Base-by-base conservation (phyloP, 2,329 filamentous ascomycete species). In the Microdochium trichocladiopsis region DNA sequence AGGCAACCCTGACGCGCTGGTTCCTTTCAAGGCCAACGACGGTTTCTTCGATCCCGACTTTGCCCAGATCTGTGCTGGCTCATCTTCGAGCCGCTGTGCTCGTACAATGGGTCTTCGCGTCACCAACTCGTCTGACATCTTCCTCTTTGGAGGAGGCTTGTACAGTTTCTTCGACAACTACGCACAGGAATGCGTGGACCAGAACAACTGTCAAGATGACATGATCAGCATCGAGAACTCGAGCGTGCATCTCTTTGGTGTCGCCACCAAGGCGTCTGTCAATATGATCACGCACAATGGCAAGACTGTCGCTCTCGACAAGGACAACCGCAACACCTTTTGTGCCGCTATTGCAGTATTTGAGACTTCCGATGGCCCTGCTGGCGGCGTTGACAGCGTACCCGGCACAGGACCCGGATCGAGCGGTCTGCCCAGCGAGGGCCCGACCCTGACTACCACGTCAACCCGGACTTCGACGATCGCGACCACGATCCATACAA, bases 141-240 rank as follows among this genome's bases (percentile, higher is more conserved):
- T 79, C 63, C 70, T 91, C 61, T 89, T 85, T 63, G 88, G 88
- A 47, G 86, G 81, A 4, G 88, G 88, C 24, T 71, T 92, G 54
- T 93, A 93, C 77, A 86, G 79, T 58, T 93, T 93, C 79, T 93
- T 90, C 63, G 81, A 93, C 67, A 90, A 91, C 75, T 93, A 93
- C 70, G 73, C 71, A 36, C 86, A 91, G 69, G 74, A 76, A 18
- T 94, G 89, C 61, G 77, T 92, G 16, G 67, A 70, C 36, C 76
- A 76, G 10, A 79, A 88, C 65, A 81, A 79, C 58, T 94, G 89
- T 73, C 89, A 93, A 69, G 76, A 84, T 53, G 86, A 90, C 70
- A 91, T 94, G 72, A 77, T 92, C 48, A 83, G 82, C 59, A 72
- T 93, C 33, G 84, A 90, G 67, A 79, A 80, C 63, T 87, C 75